Evolutionary conservation across 2,329 filamentous ascomycete genomes (phyloP).

Genomic region (Blastomyces gilchristii): DNA sequence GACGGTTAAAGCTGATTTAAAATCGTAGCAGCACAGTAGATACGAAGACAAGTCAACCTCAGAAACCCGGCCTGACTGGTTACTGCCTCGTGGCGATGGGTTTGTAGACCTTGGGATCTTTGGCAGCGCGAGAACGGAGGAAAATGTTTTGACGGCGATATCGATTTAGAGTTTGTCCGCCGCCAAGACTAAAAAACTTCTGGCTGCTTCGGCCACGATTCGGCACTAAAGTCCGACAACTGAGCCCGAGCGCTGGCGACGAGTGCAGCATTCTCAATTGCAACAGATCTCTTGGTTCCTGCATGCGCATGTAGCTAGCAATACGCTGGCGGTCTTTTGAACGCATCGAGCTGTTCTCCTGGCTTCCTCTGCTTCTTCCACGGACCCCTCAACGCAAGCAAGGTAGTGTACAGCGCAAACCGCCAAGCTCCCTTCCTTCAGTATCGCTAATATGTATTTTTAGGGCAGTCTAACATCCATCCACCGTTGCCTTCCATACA

Average conservation of each 20-base stretch:
- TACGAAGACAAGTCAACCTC: background rate
- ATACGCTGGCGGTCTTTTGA: background rate
- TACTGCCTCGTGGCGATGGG: conserved; percentile 20
- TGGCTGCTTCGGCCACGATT: background rate
- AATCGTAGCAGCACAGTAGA: background rate
- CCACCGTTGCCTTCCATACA: background rate
- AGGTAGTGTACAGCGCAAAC: background rate
- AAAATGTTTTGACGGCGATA: conserved; percentile 12
- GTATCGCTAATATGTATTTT: background rate
- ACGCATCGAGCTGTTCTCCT: background rate
- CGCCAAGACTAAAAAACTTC: conserved; percentile 25
- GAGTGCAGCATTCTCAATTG: background rate
- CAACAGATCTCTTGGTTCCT: background rate
- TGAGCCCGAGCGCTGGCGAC: background rate
- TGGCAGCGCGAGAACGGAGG: background rate
- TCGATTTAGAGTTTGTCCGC: conserved; percentile 23
- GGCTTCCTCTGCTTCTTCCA: background rate
- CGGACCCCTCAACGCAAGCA: background rate
- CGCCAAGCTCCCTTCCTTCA: background rate
- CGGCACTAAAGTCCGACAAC: background rate
- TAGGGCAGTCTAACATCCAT: background rate
- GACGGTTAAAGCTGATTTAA: background rate
- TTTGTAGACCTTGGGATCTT: conserved; percentile 1
- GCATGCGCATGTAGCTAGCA: background rate
- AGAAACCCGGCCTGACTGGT: conserved; percentile 1